Conservation (phyloP, 2,329 filamentous ascomycete species). For the Epichloe hybrida region DNA sequence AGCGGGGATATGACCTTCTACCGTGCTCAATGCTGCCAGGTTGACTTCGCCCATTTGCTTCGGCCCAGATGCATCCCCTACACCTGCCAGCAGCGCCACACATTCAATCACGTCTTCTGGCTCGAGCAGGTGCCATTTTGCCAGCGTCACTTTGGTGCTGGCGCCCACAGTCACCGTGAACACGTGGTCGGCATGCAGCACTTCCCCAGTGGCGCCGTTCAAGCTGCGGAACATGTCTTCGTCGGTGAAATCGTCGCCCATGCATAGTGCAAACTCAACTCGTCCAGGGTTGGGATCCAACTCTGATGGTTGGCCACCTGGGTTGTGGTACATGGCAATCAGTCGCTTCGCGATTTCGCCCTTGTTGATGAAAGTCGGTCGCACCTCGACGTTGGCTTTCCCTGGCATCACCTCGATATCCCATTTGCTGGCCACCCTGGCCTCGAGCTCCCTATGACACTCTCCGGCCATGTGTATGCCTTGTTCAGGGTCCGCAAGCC, state of each 20-base stretch:
- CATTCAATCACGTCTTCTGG: conserved; percentile 74
- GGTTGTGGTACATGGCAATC: conserved; percentile 55
- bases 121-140: conserved; percentile 80
- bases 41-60: conserved; percentile 38
- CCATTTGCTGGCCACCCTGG: conserved; percentile 62
- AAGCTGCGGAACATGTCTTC: conserved; percentile 93
- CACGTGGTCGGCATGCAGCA: conserved; percentile 46
- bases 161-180: conserved; percentile 89
- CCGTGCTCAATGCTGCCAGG: conserved; percentile 37
- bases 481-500: conserved; percentile 75
- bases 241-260: conserved; percentile 93
- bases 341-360: conserved; percentile 84
- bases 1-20: conserved; percentile 37
- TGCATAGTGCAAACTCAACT: conserved; percentile 77
- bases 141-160: conserved; percentile 81
- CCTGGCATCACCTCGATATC: conserved; percentile 95
- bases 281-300: conserved; percentile 32
- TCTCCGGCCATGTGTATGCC: conserved; percentile 67
- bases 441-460: conserved; percentile 70
- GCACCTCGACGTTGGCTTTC: conserved; percentile 92
- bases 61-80: conserved; percentile 23
- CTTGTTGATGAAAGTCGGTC: conserved; percentile 97
- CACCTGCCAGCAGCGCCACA: conserved; percentile 40
- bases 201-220: conserved; percentile 41
- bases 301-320: conserved; percentile 29